phyloP scores from a whole-genome alignment of 2,329 filamentous ascomycete species.

The Fusarium chaquense region DNA sequence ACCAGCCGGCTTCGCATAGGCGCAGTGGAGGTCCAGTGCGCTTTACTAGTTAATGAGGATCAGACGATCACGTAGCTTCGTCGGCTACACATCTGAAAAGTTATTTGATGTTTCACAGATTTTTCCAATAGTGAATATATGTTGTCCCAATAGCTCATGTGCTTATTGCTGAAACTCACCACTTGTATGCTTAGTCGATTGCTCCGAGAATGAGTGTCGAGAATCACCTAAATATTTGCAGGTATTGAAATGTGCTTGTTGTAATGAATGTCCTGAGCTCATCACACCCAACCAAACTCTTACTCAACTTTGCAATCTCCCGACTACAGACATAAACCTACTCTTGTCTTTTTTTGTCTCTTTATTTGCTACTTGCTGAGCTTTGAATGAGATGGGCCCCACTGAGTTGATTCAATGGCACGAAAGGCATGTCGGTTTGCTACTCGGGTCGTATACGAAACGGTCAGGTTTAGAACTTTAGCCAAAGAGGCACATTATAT shows the following conservation, averaged over 20 bases:
- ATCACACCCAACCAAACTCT: not conserved
- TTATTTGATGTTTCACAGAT: slow-evolving; percentile 15
- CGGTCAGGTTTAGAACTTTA: not conserved
- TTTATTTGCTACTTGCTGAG: not conserved
- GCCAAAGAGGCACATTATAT: not conserved
- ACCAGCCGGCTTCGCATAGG: slow-evolving; percentile 12
- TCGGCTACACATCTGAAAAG: slow-evolving; percentile 32
- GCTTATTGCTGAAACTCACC: not conserved
- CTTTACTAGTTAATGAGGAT: slow-evolving; percentile 6
- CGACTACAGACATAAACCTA: not conserved
- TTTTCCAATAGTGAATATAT: not conserved
- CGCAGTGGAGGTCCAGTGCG: slow-evolving; percentile 1
- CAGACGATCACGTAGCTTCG: slow-evolving; percentile 15
- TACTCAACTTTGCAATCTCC: not conserved
- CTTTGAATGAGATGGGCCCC: not conserved
- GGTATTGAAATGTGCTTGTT: not conserved
- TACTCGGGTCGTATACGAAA: not conserved
- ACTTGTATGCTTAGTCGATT: not conserved
- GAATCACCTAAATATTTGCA: not conserved
- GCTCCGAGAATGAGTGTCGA: not conserved
- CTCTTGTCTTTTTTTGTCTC: not conserved
- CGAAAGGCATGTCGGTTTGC: not conserved
- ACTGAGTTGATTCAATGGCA: not conserved
- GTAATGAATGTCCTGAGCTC: not conserved
- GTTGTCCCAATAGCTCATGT: not conserved